Evolutionary conservation across 805 yeast genomes (phyloP), one percentile per base, ranked within the genome.

Genomic region (Candida xyloterini): DNA sequence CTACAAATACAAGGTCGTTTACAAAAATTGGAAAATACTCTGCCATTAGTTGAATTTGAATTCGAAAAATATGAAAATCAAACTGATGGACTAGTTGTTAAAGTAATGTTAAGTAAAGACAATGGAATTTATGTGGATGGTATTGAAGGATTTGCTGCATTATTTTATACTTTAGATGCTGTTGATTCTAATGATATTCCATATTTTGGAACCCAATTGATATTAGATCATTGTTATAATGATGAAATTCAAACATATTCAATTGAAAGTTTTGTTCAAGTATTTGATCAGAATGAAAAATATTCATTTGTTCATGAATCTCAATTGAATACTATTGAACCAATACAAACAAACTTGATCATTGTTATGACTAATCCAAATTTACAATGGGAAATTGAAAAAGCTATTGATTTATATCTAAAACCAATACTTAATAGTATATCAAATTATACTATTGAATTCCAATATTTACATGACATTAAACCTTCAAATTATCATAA

Each of bases 131-230:
- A 50, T 18, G 57, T 57, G n/a, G 57, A 57, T 33, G 54, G 54
- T 2, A 30, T 41, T 3, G 42, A 42, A 11, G 56, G 55, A 8
- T 47, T 29, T 38, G 57, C 56, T 3, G 60, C 53, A 14, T 34
- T 72, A 15, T 56, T 55, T 32, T 73, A 68, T 43, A 55, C 62
- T 10, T 40, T 66, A 24, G 53, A 57, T 1, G 40, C 73, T 1
- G 54, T 75, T 2, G 70, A 70, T 42, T 43, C 66, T 3, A 76
- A 76, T 45, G 81, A 76, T 46, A 52, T 76, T 34, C 81, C 81
- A 3, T 76, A 62, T 48, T 71, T 62, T 36, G 47, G 71, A 3
- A 62, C 76, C 1, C 81, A 76, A 48, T 46, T 62, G 13, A 20
- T 63, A 4, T 25, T 60, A 5, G 62, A 60, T 36, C 56, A 59